Base-by-base conservation (phyloP, 768 basidiomycete species). In the Amanita thiersii region DNA sequence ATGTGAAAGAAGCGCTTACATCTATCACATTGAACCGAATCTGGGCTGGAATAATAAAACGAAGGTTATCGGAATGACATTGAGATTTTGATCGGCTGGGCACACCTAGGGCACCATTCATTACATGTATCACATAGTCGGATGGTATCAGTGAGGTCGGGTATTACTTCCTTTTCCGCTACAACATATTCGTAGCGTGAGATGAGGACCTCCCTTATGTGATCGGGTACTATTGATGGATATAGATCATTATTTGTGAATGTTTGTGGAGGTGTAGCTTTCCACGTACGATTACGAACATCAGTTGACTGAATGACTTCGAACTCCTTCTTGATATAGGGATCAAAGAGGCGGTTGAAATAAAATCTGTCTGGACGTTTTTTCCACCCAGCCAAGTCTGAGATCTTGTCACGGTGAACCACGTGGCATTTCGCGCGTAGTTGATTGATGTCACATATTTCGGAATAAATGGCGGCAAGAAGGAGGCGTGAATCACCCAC, bases 321-420 rank as follows among this genome's bases (percentile, higher is more conserved):
- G 61, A 94, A 97, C 64, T 97, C 93, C 61, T 88, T 87, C 69
- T 94, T 92, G 64, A 97, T 89, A 63, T 94, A 97, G 39, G 92
- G 91, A 67, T 98, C 94, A 58, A 94, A 99, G 20, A 97, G 72
- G 54, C 86, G 81, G 53, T 81, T 81, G 72, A 92, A 99, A 70
- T 93, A 96, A 72, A 99, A 99, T 50, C 88, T 78, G 62, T 99
- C 94, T 1, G 87, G 84, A 32, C 81, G 75, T 61, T 87, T 88
- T 69, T 92, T 97, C 90, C 90, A 97, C 4, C 81, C 83, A 55
- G 86, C 77, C 26, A 96, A 68, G 66, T 97, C 88, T 37, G 87
- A 81, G 53, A 94, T 92, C 68, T 91, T 90, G 71, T 97, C 92
- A 59, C 89, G 76, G 64, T 98, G 93, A 45, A 84, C 77, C 55